Evolutionary conservation across 768 basidiomycete species (phyloP).

Genomic region (Tricholoma saponaceum): DNA sequence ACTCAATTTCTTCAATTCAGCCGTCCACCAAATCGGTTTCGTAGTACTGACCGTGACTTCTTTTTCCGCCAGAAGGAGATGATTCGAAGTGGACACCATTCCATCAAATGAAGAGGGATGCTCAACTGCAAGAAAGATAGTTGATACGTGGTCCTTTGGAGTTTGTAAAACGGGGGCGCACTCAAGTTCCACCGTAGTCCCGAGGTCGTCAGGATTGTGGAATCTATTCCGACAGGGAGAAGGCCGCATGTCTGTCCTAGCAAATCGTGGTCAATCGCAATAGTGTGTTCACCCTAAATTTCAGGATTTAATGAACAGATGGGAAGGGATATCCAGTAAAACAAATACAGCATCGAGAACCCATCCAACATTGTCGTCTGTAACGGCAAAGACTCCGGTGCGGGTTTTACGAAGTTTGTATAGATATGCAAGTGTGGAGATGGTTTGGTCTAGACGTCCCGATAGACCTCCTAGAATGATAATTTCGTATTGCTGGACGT

Average conservation of each 20-base stretch:
- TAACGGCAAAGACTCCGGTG: slow-evolving; percentile 65
- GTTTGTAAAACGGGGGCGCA: slow-evolving; percentile 27
- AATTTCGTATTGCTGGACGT: slow-evolving; percentile 50
- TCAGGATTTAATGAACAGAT: not conserved
- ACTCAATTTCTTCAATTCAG: slow-evolving; percentile 48
- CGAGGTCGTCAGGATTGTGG: slow-evolving; percentile 70
- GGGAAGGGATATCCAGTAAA: not conserved
- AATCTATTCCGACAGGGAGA: slow-evolving; percentile 84
- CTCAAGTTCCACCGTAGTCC: slow-evolving; percentile 92
- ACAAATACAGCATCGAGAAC: slow-evolving; percentile 65
- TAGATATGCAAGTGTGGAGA: slow-evolving; percentile 82
- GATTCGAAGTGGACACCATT: slow-evolving; percentile 90
- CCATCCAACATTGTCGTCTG: slow-evolving; percentile 93
- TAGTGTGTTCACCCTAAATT: slow-evolving; percentile 74
- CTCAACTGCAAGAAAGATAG: slow-evolving; percentile 36
- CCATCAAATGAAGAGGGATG: slow-evolving; percentile 77
- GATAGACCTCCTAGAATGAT: slow-evolving; percentile 85
- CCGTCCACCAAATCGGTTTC: slow-evolving; percentile 88
- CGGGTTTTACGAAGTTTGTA: slow-evolving; percentile 70
- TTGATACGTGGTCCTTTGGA: not conserved
- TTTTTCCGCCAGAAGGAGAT: slow-evolving; percentile 64
- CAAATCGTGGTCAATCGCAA: slow-evolving; percentile 66
- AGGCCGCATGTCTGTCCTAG: slow-evolving; percentile 91
- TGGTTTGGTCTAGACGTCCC: slow-evolving; percentile 91
- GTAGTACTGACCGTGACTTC: slow-evolving; percentile 73